These are phyloP conservation scores for Neophaeococcomyces aloes DNA, from an alignment of 2,329 filamentous ascomycete genomes.

Conservation along the genomic window DNA sequence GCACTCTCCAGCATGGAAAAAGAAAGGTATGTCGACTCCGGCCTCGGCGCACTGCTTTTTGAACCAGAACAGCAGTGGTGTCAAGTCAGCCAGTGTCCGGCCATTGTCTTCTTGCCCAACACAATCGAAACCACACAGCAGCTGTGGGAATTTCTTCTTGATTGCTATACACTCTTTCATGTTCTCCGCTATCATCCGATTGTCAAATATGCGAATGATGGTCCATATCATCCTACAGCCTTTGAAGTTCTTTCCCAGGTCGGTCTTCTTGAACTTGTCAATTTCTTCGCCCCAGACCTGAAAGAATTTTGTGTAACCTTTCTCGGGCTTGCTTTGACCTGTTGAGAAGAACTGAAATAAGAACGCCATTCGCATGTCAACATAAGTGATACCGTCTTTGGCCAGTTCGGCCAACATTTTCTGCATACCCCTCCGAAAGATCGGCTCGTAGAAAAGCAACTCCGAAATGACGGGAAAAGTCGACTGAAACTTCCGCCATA, in stretches of 20 bases:
- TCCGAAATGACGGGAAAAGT: slow-evolving; percentile 65
- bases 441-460: slow-evolving; percentile 80
- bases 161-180: slow-evolving; percentile 82
- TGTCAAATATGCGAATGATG: slow-evolving; percentile 52
- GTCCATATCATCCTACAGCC: slow-evolving; percentile 75
- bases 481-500: slow-evolving; percentile 71
- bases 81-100: slow-evolving; percentile 61
- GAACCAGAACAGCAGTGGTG: slow-evolving; percentile 90
- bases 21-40: slow-evolving; percentile 76
- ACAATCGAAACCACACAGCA: slow-evolving; percentile 79
- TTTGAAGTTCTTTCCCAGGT: slow-evolving; percentile 69
- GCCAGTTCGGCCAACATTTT: slow-evolving; percentile 60
- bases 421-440: slow-evolving; percentile 66
- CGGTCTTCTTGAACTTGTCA: slow-evolving; percentile 58
- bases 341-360: slow-evolving; percentile 57
- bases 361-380: slow-evolving; percentile 72
- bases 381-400: slow-evolving; percentile 76
- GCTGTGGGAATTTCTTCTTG: slow-evolving; percentile 66
- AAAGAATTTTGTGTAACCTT: slow-evolving; percentile 48
- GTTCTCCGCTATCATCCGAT: slow-evolving; percentile 58
- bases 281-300: slow-evolving; percentile 67
- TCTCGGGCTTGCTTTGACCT: slow-evolving; percentile 54
- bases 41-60: slow-evolving; percentile 70
- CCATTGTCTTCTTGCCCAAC: slow-evolving; percentile 80
- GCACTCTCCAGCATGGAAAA: slow-evolving; percentile 88